These are phyloP conservation scores for Epichloe baconii DNA, from an alignment of 2,329 filamentous ascomycete species.

Conservation along the genomic window DNA sequence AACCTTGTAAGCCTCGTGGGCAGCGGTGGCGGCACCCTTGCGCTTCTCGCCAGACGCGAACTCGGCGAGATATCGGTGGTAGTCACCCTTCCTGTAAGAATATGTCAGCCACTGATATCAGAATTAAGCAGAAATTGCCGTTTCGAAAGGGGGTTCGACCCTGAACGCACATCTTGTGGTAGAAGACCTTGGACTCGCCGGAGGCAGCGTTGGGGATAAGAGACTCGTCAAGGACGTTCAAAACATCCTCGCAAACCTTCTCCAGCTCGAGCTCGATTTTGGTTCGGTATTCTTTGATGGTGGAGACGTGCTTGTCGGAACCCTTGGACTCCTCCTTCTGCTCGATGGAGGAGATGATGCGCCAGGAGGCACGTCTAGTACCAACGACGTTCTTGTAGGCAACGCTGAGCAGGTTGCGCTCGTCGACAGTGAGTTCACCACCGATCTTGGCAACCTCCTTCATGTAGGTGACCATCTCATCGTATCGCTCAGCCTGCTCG, in stretches of 20 bases:
- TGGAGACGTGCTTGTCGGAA: slow-evolving; percentile 82
- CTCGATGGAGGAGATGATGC: slow-evolving; percentile 99
- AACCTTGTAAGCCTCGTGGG: slow-evolving; percentile 97
- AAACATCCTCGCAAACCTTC: slow-evolving; percentile 95
- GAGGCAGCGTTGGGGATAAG: slow-evolving; percentile 92
- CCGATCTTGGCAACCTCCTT: slow-evolving; percentile 95
- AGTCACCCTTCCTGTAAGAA: slow-evolving; percentile 74
- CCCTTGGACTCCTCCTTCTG: slow-evolving; percentile 99
- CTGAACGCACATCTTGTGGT: slow-evolving; percentile 88
- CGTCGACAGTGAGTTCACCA: slow-evolving; percentile 78
- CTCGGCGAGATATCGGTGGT: slow-evolving; percentile 90
- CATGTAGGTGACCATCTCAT: slow-evolving; percentile 99
- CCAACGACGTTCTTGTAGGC: slow-evolving; percentile 99
- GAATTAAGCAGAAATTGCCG: not conserved
- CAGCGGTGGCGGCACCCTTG: slow-evolving; percentile 74
- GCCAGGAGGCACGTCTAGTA: slow-evolving; percentile 95
- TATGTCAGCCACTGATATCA: not conserved
- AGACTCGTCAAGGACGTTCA: slow-evolving; percentile 84
- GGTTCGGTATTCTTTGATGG: slow-evolving; percentile 93
- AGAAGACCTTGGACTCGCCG: slow-evolving; percentile 99
- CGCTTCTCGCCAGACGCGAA: slow-evolving; percentile 88
- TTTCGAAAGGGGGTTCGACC: not conserved
- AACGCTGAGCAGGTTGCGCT: slow-evolving; percentile 96
- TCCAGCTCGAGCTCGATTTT: slow-evolving; percentile 97
- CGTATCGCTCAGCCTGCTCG: slow-evolving; percentile 99